Percentiles rank a stretch among this genome's conserved stretches.
Conservation (phyloP, 371 early-diverging fungal genomes). For the Blyttiomyces sp. region DNA sequence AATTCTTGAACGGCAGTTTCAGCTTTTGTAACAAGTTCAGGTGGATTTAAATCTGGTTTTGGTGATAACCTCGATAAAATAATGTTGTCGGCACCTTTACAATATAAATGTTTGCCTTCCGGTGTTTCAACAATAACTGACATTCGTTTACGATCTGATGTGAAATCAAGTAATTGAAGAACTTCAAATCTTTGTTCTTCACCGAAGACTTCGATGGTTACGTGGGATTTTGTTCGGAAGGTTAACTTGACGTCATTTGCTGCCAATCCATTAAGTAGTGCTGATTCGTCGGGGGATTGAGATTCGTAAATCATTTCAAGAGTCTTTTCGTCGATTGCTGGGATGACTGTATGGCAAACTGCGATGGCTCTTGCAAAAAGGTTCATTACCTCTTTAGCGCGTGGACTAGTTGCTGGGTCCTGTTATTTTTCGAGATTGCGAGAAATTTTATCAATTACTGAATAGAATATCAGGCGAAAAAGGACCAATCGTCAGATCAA, state of each 20-base stretch:
- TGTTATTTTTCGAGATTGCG: no score
- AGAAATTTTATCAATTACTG: no score
- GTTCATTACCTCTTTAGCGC: no score
- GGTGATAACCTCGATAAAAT: conserved; percentile 70
- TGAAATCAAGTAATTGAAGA: conserved; percentile 75
- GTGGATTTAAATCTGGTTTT: neutral
- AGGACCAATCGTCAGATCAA: no score
- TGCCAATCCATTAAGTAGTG: conserved; percentile 83
- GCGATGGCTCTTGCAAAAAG: no score
- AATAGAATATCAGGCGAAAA: no score
- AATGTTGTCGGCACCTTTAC: conserved; percentile 97
- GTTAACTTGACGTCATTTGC: conserved; percentile 88
- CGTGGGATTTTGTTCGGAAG: conserved; percentile 56
- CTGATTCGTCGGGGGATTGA: conserved; percentile 95
- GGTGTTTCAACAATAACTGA: conserved; percentile 81
- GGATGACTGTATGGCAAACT: conserved; percentile 91
- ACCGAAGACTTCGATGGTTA: conserved; percentile 43
- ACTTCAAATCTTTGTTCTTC: conserved; percentile 41
- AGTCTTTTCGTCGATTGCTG: conserved; percentile 76
- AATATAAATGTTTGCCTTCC: conserved; percentile 70
- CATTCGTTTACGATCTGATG: conserved; percentile 93
- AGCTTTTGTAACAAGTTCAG: conserved; percentile 20
- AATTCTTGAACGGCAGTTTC: conserved; percentile 34
- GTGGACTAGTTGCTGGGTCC: no score
- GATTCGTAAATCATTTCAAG: conserved; percentile 69